Percentiles rank a stretch among this genome's conserved stretches.
Evolutionary conservation across 2,329 filamentous ascomycete species (phyloP).

Genomic region (Arthrobotrys musiformis): DNA sequence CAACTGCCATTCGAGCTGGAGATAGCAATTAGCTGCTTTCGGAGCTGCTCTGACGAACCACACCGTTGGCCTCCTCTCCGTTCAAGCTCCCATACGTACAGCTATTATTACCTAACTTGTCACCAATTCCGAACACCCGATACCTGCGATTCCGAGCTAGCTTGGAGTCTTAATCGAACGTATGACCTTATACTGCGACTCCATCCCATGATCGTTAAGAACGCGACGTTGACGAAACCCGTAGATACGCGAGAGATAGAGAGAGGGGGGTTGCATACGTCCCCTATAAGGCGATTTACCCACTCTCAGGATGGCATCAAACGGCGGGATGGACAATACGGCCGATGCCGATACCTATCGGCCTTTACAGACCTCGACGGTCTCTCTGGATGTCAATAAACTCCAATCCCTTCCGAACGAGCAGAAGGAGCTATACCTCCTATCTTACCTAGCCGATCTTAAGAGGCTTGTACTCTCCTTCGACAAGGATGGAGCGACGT

Average conservation of each 20-base stretch:
- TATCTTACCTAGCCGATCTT: constrained; percentile 86
- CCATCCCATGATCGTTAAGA: neutral
- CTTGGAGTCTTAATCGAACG: neutral
- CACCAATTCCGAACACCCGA: neutral
- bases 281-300: constrained; percentile 22
- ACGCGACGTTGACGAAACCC: constrained; percentile 25
- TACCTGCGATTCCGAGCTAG: neutral
- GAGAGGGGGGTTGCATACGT: neutral
- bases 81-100: constrained; percentile 7
- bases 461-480: constrained; percentile 81
- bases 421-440: constrained; percentile 92
- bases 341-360: constrained; percentile 45
- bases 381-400: constrained; percentile 87
- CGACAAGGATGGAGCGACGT: constrained; percentile 80
- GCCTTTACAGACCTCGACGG: constrained; percentile 55
- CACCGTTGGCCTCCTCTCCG: constrained; percentile 38
- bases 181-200: neutral
- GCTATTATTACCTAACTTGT: constrained; percentile 11
- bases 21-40: constrained; percentile 46
- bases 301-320: constrained; percentile 27
- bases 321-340: constrained; percentile 38
- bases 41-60: constrained; percentile 39
- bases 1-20: constrained; percentile 29
- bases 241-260: constrained; percentile 30
- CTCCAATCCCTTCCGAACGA: constrained; percentile 88